phyloP scores from a whole-genome alignment of 164 flowering plant species.

The Berberis thunbergii region DNA sequence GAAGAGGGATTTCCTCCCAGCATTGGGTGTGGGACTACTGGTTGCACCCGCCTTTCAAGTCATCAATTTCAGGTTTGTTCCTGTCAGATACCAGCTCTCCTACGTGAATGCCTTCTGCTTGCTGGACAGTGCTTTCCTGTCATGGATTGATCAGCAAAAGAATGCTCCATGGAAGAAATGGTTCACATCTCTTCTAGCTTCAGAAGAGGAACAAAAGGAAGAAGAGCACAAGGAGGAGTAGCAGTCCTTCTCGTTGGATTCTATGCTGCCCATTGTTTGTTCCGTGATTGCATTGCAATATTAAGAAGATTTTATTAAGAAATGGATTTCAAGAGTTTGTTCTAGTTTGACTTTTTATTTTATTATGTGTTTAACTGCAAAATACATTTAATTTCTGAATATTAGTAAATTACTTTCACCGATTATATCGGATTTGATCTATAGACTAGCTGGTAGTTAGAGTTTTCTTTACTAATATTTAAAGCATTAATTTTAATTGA shows the following conservation, averaged over 20 bases:
- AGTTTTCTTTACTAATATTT: too few relatives aligned
- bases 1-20: constrained; percentile 82
- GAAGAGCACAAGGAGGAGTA: constrained; percentile 22
- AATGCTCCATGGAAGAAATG: constrained; percentile 58
- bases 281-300: constrained; percentile 1
- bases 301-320: background rate
- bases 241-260: constrained; percentile 7
- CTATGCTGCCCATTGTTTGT: background rate
- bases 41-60: constrained; percentile 75
- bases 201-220: constrained; percentile 5
- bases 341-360: too few relatives aligned
- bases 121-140: constrained; percentile 76
- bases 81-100: constrained; percentile 78
- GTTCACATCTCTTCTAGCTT: constrained; percentile 25
- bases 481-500: too few relatives aligned
- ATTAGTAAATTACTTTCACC: too few relatives aligned
- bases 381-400: too few relatives aligned
- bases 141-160: constrained; percentile 71
- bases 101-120: constrained; percentile 79
- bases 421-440: too few relatives aligned
- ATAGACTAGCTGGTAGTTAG: too few relatives aligned
- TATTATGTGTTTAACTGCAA: too few relatives aligned
- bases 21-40: constrained; percentile 60
- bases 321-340: too few relatives aligned
- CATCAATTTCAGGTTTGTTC: constrained; percentile 69